Percentiles rank a stretch among this genome's conserved stretches.
Evolutionary conservation across 192 early-diverging fungal species (phyloP).

Genomic region (Diversispora epigaea): DNA sequence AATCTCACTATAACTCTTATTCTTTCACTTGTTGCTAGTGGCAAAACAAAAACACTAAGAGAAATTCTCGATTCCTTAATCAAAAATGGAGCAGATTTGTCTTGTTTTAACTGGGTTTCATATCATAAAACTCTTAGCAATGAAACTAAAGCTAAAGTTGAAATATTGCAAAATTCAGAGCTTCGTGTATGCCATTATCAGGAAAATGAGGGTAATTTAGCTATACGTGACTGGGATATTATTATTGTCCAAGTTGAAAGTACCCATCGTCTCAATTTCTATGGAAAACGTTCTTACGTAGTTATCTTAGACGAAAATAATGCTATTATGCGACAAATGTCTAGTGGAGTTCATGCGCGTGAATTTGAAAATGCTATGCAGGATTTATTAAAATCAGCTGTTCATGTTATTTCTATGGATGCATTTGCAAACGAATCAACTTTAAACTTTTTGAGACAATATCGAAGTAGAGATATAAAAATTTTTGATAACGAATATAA

Average conservation of each 20-base stretch:
- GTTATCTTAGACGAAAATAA: no score
- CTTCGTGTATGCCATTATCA: not conserved
- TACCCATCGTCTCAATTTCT: not conserved
- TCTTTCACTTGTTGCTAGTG: not conserved
- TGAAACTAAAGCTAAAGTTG: not conserved
- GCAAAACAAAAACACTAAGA: slow-evolving; percentile 16
- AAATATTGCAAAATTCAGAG: not conserved
- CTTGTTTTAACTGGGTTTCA: slow-evolving; percentile 11
- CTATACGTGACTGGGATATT: slow-evolving; percentile 3
- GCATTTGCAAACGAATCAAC: slow-evolving; percentile 21
- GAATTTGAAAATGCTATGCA: slow-evolving; percentile 12
- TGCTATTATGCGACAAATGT: slow-evolving; percentile 3
- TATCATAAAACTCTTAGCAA: not conserved
- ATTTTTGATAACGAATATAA: slow-evolving; percentile 13
- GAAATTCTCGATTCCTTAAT: slow-evolving; percentile 15
- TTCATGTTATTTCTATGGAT: slow-evolving; percentile 12
- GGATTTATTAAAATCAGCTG: slow-evolving; percentile 3
- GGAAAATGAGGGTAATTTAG: not conserved
- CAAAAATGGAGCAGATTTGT: not conserved
- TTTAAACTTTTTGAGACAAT: not conserved
- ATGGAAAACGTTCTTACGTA: not conserved
- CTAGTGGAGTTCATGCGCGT: slow-evolving; percentile 8
- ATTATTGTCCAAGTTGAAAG: slow-evolving; percentile 1
- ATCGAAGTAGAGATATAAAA: not conserved
- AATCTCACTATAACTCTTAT: not conserved